A percentile compares a stretch with the other conserved stretches of the same genome.
phyloP scores from a whole-genome alignment of 2,329 filamentous ascomycete genomes.

The Penicillium sumatraense region DNA sequence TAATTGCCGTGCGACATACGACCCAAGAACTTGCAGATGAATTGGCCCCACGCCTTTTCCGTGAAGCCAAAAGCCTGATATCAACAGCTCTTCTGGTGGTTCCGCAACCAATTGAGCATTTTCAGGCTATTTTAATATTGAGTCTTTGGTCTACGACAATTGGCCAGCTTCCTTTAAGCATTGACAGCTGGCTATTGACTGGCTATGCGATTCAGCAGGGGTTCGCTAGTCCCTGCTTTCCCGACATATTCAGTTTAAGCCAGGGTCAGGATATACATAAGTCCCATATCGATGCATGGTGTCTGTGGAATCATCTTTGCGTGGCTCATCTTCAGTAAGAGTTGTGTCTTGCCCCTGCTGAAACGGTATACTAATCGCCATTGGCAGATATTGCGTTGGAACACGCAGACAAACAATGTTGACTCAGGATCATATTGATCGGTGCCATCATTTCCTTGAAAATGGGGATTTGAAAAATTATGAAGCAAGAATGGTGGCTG shows the following conservation, averaged over 20 bases:
- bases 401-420: not conserved
- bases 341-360: not conserved
- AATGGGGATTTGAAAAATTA: not conserved
- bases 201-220: not conserved
- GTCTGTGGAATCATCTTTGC: not conserved
- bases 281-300: not conserved
- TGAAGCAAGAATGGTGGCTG: slow-evolving; percentile 2
- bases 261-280: not conserved
- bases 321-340: slow-evolving; percentile 1
- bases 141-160: slow-evolving; percentile 3
- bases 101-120: not conserved
- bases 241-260: not conserved
- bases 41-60: not conserved
- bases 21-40: slow-evolving; percentile 1
- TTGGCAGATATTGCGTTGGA: not conserved
- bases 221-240: not conserved
- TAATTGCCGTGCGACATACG: not conserved
- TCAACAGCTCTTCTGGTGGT: not conserved
- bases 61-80: not conserved
- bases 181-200: slow-evolving; percentile 2
- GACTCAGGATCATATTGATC: not conserved
- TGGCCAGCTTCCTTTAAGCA: not conserved
- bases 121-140: not conserved
- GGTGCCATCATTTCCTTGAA: not conserved
- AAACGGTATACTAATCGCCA: not conserved